A percentile compares a stretch with the other conserved stretches of the same genome.
These are phyloP conservation scores for Fusarium subtropicale DNA, from an alignment of 2,329 filamentous ascomycete genomes.

Conservation along the genomic window DNA sequence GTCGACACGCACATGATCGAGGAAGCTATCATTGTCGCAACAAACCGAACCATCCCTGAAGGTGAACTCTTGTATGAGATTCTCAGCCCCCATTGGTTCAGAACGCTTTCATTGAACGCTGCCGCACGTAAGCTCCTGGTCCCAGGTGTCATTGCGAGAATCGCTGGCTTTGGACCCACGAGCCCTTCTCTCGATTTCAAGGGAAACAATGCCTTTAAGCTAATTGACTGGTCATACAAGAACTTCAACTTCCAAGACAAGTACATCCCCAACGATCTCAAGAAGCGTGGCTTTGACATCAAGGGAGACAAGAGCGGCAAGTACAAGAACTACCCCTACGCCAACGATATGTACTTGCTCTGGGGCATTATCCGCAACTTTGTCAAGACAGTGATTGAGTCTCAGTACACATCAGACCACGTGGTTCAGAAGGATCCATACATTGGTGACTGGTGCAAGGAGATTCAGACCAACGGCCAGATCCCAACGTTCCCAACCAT, in stretches of 20 bases:
- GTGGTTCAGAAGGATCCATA: background rate
- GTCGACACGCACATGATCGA: constrained; percentile 37
- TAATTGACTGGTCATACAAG: constrained; percentile 25
- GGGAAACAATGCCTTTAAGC: background rate
- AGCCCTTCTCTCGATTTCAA: background rate
- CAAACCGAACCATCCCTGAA: constrained; percentile 29
- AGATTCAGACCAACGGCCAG: constrained; percentile 24
- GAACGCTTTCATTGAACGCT: constrained; percentile 28
- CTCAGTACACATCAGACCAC: constrained; percentile 16
- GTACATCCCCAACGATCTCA: constrained; percentile 38
- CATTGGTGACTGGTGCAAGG: constrained; percentile 22
- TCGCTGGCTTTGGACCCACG: constrained; percentile 18
- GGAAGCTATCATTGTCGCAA: constrained; percentile 36
- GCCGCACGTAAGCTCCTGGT: constrained; percentile 19
- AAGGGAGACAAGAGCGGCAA: constrained; percentile 18
- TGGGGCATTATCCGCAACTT: constrained; percentile 27
- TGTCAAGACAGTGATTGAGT: constrained; percentile 19
- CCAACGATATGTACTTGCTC: constrained; percentile 10
- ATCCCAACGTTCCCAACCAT: constrained; percentile 28
- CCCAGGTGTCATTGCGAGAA: constrained; percentile 16
- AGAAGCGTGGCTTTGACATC: constrained; percentile 34
- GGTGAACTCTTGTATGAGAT: constrained; percentile 26
- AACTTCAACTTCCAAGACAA: constrained; percentile 39
- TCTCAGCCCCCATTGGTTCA: constrained; percentile 34
- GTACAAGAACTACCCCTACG: constrained; percentile 37